Base-by-base conservation (phyloP, 192 early-diverging fungal species). In the Coemansia sp. region DNA sequence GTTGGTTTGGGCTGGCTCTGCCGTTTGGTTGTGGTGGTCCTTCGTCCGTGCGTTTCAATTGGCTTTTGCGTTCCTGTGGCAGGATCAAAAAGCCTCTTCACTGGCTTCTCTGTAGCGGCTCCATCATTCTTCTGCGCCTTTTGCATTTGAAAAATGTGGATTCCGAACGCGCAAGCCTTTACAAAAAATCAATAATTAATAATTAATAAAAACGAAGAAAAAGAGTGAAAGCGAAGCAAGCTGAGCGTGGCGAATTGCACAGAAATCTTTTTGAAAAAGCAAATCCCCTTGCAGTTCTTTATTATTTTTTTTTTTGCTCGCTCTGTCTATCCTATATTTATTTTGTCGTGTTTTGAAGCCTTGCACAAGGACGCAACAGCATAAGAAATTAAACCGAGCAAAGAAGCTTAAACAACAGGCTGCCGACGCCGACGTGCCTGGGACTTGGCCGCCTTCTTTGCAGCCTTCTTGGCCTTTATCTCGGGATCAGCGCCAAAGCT, bases 401-500 rank as follows among this genome's bases (percentile, higher is more conserved):
- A 41, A 6, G 39, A 14, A 41, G 39, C 15, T 26, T 63, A 77
- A 6, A 77, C 80, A 20, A 77, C 56, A 4, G 69, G 69, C 5
- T 44, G 45, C 18, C 80, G 80, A 41, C 80, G 80, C 49, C 80
- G 80, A 39, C 80, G 80, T 1, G 80, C 80, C 44, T 83, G 60
- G 45, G 59, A 41, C 30, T 83, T 83, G 38, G 71, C 74, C 7
- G 80, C 75, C 56, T 83, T 83, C 34, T 66, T 71, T 39, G 71
- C 64, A 1, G 80, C 80, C 68, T 77, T 83, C 59, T 83, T 83
- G 24, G 72, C 52, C 55, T 59, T 77, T 23, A 49, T 66, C 44
- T 83, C 80, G 1, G 70, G 52, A 30, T 70, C 61, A 15, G 18
- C 66, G 26, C 43, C 15, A 4, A 26, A 52, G 56, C 39, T 52